Percentiles rank a stretch among this genome's conserved stretches.
phyloP scores from a whole-genome alignment of 2,329 filamentous ascomycete genomes.

The Xylariaceae sp. region DNA sequence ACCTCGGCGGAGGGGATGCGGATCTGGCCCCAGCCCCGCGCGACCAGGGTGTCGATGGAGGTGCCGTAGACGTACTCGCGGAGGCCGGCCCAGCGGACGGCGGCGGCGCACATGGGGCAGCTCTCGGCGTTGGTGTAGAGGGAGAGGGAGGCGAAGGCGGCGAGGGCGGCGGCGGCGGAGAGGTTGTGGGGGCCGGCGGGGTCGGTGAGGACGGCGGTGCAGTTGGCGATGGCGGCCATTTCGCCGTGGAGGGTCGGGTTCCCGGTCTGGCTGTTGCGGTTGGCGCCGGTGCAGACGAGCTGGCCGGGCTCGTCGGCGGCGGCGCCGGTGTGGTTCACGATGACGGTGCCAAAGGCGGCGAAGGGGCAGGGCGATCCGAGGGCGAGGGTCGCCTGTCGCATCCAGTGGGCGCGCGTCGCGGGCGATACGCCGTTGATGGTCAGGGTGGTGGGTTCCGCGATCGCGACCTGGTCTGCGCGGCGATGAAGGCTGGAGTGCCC shows the following conservation, averaged over 20 bases:
- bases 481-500: neutral
- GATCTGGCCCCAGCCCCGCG: conserved; percentile 49
- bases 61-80: conserved; percentile 52
- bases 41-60: conserved; percentile 40
- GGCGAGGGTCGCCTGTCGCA: conserved; percentile 44
- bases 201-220: conserved; percentile 43
- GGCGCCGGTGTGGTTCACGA: conserved; percentile 49
- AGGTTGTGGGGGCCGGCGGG: conserved; percentile 40
- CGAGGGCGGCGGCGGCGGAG: conserved; percentile 33
- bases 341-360: conserved; percentile 47
- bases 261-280: conserved; percentile 37
- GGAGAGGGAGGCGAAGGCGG: conserved; percentile 42
- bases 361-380: conserved; percentile 48
- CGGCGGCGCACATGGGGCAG: conserved; percentile 55
- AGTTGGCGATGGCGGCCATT: conserved; percentile 51
- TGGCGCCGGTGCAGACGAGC: conserved; percentile 47
- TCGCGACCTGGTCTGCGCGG: conserved; percentile 4
- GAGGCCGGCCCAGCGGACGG: conserved; percentile 53
- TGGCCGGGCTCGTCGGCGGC: conserved; percentile 33
- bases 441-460: conserved; percentile 4
- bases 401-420: conserved; percentile 44
- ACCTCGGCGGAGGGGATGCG: conserved; percentile 40
- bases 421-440: conserved; percentile 21
- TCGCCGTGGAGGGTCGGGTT: conserved; percentile 55
- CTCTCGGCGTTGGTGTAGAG: conserved; percentile 55